Evolutionary conservation across 2,329 filamentous ascomycete genomes (phyloP).

Genomic region (Blastomyces parvus): DNA sequence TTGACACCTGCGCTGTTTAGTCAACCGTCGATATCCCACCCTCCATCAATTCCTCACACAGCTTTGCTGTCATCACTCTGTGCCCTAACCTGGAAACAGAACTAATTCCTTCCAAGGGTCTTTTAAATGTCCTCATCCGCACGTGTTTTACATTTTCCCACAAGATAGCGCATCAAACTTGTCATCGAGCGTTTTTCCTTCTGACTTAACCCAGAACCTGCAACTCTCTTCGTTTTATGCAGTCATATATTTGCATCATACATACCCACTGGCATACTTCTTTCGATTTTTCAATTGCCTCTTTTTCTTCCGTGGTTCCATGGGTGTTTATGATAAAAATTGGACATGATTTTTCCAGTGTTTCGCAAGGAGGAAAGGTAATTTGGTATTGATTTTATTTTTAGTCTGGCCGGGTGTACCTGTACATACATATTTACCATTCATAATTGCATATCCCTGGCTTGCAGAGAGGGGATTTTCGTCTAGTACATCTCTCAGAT

Average conservation of each 20-base stretch:
- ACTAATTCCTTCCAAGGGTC: not conserved
- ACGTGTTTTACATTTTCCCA: not conserved
- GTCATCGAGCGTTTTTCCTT: not conserved
- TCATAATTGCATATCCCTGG: not conserved
- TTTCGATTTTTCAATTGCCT: not conserved
- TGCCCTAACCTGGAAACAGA: not conserved
- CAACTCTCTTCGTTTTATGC: not conserved
- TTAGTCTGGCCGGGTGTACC: not conserved
- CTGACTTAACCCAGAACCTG: not conserved
- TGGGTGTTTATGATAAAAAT: not conserved
- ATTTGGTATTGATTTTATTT: slow-evolving; percentile 1
- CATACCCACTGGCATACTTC: not conserved
- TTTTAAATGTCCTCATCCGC: not conserved
- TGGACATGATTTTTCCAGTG: not conserved
- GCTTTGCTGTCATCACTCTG: not conserved
- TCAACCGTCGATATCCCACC: not conserved
- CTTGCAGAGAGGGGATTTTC: not conserved
- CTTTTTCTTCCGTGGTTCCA: not conserved
- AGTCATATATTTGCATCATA: not conserved
- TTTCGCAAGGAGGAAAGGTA: not conserved
- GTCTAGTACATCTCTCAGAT: not conserved
- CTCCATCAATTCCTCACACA: not conserved
- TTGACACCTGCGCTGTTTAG: not conserved
- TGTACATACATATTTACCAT: not conserved
- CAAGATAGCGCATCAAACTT: not conserved